These are phyloP conservation scores for Mycena galopus DNA, from an alignment of 768 basidiomycete genomes.

Conservation along the genomic window DNA sequence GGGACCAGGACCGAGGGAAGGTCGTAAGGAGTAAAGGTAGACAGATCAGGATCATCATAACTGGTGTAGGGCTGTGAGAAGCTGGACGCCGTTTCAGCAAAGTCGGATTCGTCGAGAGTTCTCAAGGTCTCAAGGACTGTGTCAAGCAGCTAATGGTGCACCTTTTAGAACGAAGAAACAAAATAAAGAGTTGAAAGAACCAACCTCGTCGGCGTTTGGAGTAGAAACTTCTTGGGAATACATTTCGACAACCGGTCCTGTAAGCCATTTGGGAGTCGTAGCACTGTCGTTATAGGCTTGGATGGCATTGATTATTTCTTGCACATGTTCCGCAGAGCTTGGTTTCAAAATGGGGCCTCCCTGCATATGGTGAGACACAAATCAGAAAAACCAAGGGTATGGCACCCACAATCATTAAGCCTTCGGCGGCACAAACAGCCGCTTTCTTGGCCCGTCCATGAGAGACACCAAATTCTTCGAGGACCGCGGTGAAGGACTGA, in stretches of 20 bases:
- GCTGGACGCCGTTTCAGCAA: constrained; percentile 66
- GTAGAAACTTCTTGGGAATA: constrained; percentile 56
- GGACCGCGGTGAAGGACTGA: constrained; percentile 85
- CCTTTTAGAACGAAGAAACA: constrained; percentile 11
- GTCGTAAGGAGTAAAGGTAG: constrained; percentile 64
- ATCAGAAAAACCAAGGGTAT: background rate
- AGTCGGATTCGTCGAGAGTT: constrained; percentile 71
- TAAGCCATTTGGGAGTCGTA: constrained; percentile 69
- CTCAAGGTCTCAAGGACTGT: constrained; percentile 73
- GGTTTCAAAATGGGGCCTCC: constrained; percentile 76
- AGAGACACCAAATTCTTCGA: constrained; percentile 92
- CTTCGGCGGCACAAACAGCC: constrained; percentile 85
- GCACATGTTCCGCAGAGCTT: constrained; percentile 68
- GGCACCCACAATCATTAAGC: constrained; percentile 74
- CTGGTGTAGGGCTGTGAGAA: constrained; percentile 76
- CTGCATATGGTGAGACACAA: constrained; percentile 50
- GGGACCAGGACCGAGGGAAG: constrained; percentile 88
- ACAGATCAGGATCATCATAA: constrained; percentile 57
- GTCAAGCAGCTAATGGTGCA: constrained; percentile 74
- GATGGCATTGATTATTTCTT: constrained; percentile 79
- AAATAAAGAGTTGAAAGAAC: constrained; percentile 13
- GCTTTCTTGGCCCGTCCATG: constrained; percentile 87
- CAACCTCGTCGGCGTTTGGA: constrained; percentile 75
- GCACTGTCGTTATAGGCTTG: constrained; percentile 78
- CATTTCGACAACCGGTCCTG: constrained; percentile 71